Base-by-base conservation (phyloP, 805 yeast species). In the Yueomyces sinensis region DNA sequence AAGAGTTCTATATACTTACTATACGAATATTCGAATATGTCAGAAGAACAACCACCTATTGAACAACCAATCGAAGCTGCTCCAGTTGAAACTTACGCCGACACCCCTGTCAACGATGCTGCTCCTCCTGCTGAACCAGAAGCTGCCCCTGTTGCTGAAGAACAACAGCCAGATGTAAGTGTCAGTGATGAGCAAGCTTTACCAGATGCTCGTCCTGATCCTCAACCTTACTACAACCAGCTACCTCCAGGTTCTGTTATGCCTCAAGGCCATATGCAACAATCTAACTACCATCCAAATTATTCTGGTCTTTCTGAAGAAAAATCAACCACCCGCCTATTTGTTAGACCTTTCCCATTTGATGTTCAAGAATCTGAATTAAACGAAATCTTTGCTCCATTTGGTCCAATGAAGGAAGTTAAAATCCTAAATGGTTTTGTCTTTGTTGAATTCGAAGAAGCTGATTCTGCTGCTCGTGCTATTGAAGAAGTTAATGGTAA, bases 381-480 rank as follows among this genome's bases (percentile, higher is more conserved):
- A 36, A 77, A 76, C 59, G 82, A 72, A 39, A 74, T 74, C 52
- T 80, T 81, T 52, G 56, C 74, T 16, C 68, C 73, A 37, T 68
- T 67, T 40, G 93, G 89, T 46, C 70, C 79, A 32, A 61, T 81
- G 47, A 64, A 67, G 41, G 84, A 77, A 50, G 73, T 78, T 35
- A 75, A 75, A 54, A 59, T 80, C 45, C 67, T 77, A 68, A 77
- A 80, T 49, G 95, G 95, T 30, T 82, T 76, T 52, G 96, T 93
- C 18, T 87, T 83, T 56, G 81, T 89, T 40, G 94, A 87, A 56
- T 91, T 74, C 50, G 84, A 74, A 54, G 71, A 66, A 38, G 68
- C 76, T 38, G 91, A 76, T 32, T 66, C 70, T 37, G 95, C 89
- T 41, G 59, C 68, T 48, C 61, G 65, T 52, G 95, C 94, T n/a